phyloP scores from a whole-genome alignment of 2,329 filamentous ascomycete species.

The Passalora sequoiae region DNA sequence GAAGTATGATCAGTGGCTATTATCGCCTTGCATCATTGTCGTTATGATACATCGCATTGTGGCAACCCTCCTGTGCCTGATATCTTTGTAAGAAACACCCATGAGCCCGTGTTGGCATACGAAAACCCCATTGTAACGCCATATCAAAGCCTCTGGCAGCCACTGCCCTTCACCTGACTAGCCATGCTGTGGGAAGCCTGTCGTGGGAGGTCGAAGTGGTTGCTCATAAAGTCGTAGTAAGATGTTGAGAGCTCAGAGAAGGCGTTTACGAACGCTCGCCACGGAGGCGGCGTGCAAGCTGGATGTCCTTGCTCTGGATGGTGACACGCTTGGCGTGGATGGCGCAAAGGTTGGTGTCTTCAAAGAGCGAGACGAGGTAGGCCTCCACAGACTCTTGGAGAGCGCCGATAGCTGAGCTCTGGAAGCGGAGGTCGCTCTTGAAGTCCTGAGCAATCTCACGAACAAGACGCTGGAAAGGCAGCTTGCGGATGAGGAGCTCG shows the following conservation, averaged over 20 bases:
- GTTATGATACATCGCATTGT: constrained; percentile 38
- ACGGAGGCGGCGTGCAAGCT: constrained; percentile 64
- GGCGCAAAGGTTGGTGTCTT: constrained; percentile 91
- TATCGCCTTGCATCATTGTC: constrained; percentile 33
- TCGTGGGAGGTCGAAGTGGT: constrained; percentile 29
- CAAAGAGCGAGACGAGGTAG: constrained; percentile 92
- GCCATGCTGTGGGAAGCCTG: constrained; percentile 18
- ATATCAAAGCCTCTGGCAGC: constrained; percentile 17
- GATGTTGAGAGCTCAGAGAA: constrained; percentile 16
- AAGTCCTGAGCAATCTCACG: constrained; percentile 66
- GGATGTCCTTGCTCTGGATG: constrained; percentile 89
- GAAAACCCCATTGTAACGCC: constrained; percentile 23
- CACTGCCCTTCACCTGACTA: constrained; percentile 31
- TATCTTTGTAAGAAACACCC: constrained; percentile 32
- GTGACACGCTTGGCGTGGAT: constrained; percentile 96
- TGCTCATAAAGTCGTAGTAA: constrained; percentile 16
- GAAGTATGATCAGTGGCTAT: constrained; percentile 25
- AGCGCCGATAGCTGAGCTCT: constrained; percentile 88
- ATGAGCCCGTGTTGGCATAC: constrained; percentile 24
- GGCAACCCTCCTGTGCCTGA: constrained; percentile 26
- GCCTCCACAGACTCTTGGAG: constrained; percentile 95
- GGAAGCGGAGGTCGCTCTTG: constrained; percentile 78
- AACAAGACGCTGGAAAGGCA: constrained; percentile 74
- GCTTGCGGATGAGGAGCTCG: constrained; percentile 75
- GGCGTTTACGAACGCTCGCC: constrained; percentile 49